Conservation (phyloP, 371 early-diverging fungal genomes). For the Capillidium rhysosporum region DNA sequence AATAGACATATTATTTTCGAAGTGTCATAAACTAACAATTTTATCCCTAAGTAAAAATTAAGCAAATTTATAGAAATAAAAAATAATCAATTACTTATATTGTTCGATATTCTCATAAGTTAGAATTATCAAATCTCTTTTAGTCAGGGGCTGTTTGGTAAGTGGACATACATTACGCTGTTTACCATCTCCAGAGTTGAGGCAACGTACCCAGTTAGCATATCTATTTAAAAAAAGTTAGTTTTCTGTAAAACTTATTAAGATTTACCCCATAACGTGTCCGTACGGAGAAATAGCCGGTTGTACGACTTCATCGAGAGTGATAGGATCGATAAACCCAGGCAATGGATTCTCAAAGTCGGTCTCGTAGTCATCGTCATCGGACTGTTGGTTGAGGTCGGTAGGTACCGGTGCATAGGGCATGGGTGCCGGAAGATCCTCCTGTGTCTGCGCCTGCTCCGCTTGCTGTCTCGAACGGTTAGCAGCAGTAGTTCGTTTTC, state of each 20-base stretch:
- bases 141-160: slow-evolving; percentile 78
- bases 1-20: too few relatives aligned
- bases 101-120: slow-evolving; percentile 71
- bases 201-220: slow-evolving; percentile 83
- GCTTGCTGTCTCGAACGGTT: too few relatives aligned
- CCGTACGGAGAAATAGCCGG: slow-evolving; percentile 92
- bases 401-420: too few relatives aligned
- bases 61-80: background rate
- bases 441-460: too few relatives aligned
- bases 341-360: slow-evolving; percentile 54
- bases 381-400: slow-evolving; percentile 5
- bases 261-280: slow-evolving; percentile 62
- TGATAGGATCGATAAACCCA: slow-evolving; percentile 83
- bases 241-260: background rate
- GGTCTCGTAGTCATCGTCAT: slow-evolving; percentile 9
- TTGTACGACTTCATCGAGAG: slow-evolving; percentile 68
- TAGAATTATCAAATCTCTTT: slow-evolving; percentile 68
- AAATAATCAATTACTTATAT: slow-evolving; percentile 15
- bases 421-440: too few relatives aligned
- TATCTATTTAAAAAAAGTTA: slow-evolving; percentile 12
- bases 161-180: slow-evolving; percentile 73
- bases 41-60: background rate
- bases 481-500: background rate
- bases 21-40: background rate
- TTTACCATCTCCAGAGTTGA: slow-evolving; percentile 45